phyloP scores from a whole-genome alignment of 1,139 yeast species.

The Zygosaccharomyces sapae region DNA sequence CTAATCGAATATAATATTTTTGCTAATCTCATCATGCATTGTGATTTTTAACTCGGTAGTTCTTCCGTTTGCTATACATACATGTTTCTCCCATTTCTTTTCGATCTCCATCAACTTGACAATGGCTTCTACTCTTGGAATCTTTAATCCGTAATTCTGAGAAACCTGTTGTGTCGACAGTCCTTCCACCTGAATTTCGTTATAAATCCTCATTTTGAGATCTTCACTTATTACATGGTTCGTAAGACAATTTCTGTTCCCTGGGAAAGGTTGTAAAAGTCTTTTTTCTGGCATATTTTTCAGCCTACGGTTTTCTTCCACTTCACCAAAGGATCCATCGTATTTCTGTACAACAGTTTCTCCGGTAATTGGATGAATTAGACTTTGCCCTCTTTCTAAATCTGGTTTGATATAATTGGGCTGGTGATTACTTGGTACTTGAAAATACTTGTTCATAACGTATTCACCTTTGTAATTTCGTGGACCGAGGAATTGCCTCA shows the following conservation, averaged over 20 bases:
- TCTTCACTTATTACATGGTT: constrained; percentile 56
- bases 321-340: constrained; percentile 23
- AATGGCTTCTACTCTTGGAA: constrained; percentile 84
- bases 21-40: constrained; percentile 44
- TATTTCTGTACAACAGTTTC: constrained; percentile 28
- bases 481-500: constrained; percentile 67
- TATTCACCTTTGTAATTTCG: constrained; percentile 81
- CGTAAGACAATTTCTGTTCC: constrained; percentile 65
- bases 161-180: constrained; percentile 70
- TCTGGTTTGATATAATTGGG: constrained; percentile 74
- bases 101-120: constrained; percentile 65
- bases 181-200: constrained; percentile 51
- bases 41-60: background rate
- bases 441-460: constrained; percentile 67
- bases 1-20: constrained; percentile 54
- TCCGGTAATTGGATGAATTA: constrained; percentile 41
- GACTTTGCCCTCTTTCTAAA: constrained; percentile 43
- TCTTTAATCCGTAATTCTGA: constrained; percentile 70
- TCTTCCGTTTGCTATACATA: constrained; percentile 41
- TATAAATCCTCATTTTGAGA: constrained; percentile 56
- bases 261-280: constrained; percentile 70
- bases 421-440: constrained; percentile 67
- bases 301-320: constrained; percentile 16
- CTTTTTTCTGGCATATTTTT: constrained; percentile 38
- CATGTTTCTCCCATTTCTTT: constrained; percentile 53